Evolutionary conservation across 768 basidiomycete genomes (phyloP).

Genomic region (Roridomyces roridus): DNA sequence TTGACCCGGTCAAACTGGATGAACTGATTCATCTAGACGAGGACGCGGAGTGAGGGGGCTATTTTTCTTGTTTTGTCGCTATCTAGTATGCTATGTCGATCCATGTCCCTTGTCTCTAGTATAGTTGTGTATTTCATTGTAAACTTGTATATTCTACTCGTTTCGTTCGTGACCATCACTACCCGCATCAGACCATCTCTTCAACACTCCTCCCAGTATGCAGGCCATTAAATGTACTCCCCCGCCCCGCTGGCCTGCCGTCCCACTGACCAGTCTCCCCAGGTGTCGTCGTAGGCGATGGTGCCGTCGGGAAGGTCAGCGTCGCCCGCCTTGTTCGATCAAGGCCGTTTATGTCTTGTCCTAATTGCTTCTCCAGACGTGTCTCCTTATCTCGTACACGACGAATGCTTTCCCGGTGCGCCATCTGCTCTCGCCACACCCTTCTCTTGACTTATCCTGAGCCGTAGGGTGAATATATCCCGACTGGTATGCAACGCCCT

Average conservation of each 20-base stretch:
- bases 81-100: slow-evolving; percentile 25
- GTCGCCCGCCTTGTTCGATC: slow-evolving; percentile 12
- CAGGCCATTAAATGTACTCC: slow-evolving; percentile 90
- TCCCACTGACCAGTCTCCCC: slow-evolving; percentile 38
- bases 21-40: slow-evolving; percentile 34
- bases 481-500: slow-evolving; percentile 68
- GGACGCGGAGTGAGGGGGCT: slow-evolving; percentile 27
- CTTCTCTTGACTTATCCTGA: slow-evolving; percentile 17
- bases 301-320: slow-evolving; percentile 95
- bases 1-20: slow-evolving; percentile 25
- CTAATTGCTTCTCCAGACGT: slow-evolving; percentile 67
- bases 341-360: slow-evolving; percentile 25
- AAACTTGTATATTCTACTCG: not conserved
- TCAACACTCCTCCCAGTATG: slow-evolving; percentile 52
- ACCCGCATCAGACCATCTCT: slow-evolving; percentile 13
- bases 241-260: slow-evolving; percentile 19
- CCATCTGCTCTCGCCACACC: slow-evolving; percentile 23
- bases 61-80: slow-evolving; percentile 43
- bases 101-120: not conserved
- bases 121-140: slow-evolving; percentile 7
- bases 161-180: not conserved
- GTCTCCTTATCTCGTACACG: slow-evolving; percentile 98
- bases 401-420: slow-evolving; percentile 96
- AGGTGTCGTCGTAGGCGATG: slow-evolving; percentile 99
- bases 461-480: slow-evolving; percentile 92